Conservation (phyloP, 441 rosid species). For the Populus hybrid region DNA sequence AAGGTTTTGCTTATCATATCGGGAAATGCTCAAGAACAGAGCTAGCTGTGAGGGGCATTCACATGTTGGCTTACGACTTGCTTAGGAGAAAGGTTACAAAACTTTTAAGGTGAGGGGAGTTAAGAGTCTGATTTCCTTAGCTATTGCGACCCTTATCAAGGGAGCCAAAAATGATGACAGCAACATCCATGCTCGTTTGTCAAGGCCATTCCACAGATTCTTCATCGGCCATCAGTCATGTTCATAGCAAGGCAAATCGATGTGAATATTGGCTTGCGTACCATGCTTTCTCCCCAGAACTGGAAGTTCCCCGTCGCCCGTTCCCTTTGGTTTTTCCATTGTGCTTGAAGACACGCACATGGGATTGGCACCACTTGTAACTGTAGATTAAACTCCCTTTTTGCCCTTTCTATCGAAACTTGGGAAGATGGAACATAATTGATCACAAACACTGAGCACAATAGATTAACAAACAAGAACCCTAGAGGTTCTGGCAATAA, state of each 20-base stretch:
- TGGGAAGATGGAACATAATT: not conserved
- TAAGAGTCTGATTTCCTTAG: too few relatives aligned
- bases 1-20: too few relatives aligned
- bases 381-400: not conserved
- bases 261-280: not conserved
- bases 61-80: too few relatives aligned
- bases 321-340: too few relatives aligned
- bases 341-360: too few relatives aligned
- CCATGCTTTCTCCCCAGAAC: not conserved
- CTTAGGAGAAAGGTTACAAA: too few relatives aligned
- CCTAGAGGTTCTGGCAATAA: not conserved
- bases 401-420: not conserved
- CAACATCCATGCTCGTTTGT: too few relatives aligned
- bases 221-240: not conserved
- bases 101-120: too few relatives aligned
- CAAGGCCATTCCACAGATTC: not conserved
- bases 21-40: too few relatives aligned
- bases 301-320: not conserved
- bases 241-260: not conserved
- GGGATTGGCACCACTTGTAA: not conserved
- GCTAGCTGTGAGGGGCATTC: too few relatives aligned
- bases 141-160: not conserved
- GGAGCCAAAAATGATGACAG: not conserved
- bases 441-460: not conserved
- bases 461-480: not conserved